Conservation (phyloP, 345 rosid genomes). For the Lumnitzera littorea region DNA sequence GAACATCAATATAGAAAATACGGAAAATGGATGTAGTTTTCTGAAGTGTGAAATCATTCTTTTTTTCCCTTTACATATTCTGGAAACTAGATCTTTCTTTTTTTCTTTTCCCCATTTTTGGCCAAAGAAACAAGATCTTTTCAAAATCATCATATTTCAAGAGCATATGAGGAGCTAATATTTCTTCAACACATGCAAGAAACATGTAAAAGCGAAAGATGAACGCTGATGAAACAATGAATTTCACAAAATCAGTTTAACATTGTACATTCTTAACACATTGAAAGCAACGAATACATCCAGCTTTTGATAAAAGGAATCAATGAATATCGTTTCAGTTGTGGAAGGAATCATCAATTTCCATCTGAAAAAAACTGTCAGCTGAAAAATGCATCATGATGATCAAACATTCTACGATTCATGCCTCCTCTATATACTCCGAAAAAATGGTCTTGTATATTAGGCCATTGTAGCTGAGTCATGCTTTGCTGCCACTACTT, state of each 20-base stretch:
- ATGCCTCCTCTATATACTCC: conserved; percentile 9
- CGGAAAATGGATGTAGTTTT: too few species aligned
- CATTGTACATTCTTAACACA: neutral
- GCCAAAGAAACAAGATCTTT: too few species aligned
- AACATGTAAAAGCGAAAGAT: too few species aligned
- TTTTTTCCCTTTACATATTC: too few species aligned
- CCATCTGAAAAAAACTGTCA: conserved; percentile 16
- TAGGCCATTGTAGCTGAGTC: conserved; percentile 5
- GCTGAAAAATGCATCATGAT: conserved; percentile 16
- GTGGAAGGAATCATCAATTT: conserved; percentile 31
- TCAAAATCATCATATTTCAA: too few species aligned
- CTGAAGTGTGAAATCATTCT: too few species aligned
- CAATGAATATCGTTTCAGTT: conserved; percentile 25
- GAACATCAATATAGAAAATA: too few species aligned
- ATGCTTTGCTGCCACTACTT: neutral
- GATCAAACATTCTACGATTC: conserved; percentile 8
- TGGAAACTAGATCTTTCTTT: too few species aligned
- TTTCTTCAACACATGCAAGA: neutral
- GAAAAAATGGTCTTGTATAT: conserved; percentile 3
- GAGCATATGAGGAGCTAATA: neutral
- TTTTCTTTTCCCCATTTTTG: too few species aligned
- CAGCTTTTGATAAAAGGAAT: conserved; percentile 17
- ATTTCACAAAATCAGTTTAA: neutral
- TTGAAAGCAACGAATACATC: conserved; percentile 14
- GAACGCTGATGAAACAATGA: neutral